A percentile compares a stretch with the other conserved stretches of the same genome.
Conservation (phyloP, 768 basidiomycete species). For the Mrakia frigida region DNA sequence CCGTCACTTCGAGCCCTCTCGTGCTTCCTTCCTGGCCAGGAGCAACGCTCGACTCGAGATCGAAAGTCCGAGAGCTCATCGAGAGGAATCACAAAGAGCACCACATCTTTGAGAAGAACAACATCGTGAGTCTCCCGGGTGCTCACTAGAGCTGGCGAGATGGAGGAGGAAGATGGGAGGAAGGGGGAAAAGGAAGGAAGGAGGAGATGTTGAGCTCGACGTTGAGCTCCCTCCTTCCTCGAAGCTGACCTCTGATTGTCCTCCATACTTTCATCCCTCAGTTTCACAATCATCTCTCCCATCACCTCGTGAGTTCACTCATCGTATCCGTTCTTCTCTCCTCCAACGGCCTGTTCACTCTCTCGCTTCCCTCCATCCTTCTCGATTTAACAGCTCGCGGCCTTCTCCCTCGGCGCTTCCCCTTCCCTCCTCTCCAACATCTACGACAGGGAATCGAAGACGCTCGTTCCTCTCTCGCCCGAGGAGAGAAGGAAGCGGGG, state of each 20-base stretch:
- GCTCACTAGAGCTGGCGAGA: neutral
- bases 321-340: no score
- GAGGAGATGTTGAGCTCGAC: slow-evolving; percentile 4
- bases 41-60: neutral
- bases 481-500: neutral
- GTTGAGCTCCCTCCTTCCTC: neutral
- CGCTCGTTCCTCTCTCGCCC: slow-evolving; percentile 25
- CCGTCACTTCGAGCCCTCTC: neutral
- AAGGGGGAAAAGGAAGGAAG: neutral
- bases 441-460: neutral
- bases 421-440: slow-evolving; percentile 12
- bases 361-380: no score
- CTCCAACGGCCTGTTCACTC: no score
- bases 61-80: neutral
- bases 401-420: slow-evolving; percentile 17
- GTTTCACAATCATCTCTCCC: slow-evolving; percentile 21
- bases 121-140: neutral
- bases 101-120: slow-evolving; percentile 16
- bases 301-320: neutral
- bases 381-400: neutral
- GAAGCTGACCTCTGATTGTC: neutral
- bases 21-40: slow-evolving; percentile 1
- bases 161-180: neutral
- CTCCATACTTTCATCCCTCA: neutral
- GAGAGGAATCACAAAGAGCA: neutral